Evolutionary conservation across 2,329 filamentous ascomycete species (phyloP).

Genomic region (Stagonosporopsis chrysanthemi): DNA sequence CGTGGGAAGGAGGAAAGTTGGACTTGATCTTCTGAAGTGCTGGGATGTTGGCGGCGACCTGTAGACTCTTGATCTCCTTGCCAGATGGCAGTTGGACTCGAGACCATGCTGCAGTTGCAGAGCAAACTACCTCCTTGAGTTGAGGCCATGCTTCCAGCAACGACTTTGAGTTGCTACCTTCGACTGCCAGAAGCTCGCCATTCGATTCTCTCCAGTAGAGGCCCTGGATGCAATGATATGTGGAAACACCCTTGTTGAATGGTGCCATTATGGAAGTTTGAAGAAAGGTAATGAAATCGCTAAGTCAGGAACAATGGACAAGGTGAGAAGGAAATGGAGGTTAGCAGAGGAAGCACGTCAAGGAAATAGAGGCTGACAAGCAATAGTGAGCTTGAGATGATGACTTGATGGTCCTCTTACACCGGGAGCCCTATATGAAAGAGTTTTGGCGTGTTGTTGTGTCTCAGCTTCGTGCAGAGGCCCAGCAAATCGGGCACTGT

Average conservation of each 20-base stretch:
- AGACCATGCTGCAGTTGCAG: constrained; percentile 23
- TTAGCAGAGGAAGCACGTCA: constrained; percentile 2
- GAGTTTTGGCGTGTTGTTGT: constrained; percentile 20
- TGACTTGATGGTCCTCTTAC: background rate
- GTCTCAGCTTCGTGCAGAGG: constrained; percentile 21
- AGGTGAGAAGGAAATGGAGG: constrained; percentile 17
- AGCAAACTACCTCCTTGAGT: constrained; percentile 28
- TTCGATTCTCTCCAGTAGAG: constrained; percentile 39
- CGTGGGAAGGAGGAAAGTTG: constrained; percentile 34
- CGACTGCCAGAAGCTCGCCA: constrained; percentile 35
- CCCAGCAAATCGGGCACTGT: constrained; percentile 21
- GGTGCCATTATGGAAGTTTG: constrained; percentile 31
- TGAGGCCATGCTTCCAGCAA: constrained; percentile 31
- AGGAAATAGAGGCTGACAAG: constrained; percentile 15
- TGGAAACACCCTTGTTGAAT: constrained; percentile 40
- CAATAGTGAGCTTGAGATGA: constrained; percentile 16
- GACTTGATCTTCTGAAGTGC: constrained; percentile 30
- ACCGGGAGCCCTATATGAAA: constrained; percentile 29
- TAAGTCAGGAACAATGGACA: constrained; percentile 15
- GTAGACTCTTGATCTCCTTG: constrained; percentile 33
- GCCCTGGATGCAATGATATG: constrained; percentile 39
- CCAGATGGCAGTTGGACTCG: constrained; percentile 33
- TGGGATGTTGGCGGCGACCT: constrained; percentile 25
- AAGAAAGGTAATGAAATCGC: constrained; percentile 14
- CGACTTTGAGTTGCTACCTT: constrained; percentile 33